A percentile compares a stretch with the other conserved stretches of the same genome.
Evolutionary conservation across 441 rosid species (phyloP).

Genomic region (Codiaeum variegatum): DNA sequence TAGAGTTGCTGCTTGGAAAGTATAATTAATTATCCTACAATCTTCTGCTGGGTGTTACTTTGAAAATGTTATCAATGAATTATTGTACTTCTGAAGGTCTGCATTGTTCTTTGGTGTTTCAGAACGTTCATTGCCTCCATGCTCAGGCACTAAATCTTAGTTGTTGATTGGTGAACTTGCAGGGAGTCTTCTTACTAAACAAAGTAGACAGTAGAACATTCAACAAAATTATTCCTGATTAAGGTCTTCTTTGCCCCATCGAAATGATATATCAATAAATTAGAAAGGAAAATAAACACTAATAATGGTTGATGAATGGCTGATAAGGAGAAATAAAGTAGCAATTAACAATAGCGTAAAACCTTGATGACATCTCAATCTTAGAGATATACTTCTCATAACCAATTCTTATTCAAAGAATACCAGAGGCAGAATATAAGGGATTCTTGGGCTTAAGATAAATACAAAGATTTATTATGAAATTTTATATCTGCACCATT

Average conservation of each 20-base stretch:
- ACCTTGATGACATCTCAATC: neutral
- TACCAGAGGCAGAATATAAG: neutral
- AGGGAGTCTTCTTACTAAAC: neutral
- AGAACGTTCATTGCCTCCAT: neutral
- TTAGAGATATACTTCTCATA: neutral
- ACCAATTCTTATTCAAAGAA: neutral
- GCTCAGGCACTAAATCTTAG: neutral
- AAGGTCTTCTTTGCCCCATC: neutral
- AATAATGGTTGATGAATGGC: neutral
- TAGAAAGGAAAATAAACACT: neutral
- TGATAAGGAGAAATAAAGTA: neutral
- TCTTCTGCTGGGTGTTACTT: neutral
- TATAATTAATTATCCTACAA: constrained; percentile 4
- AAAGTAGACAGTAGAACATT: neutral
- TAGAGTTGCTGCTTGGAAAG: neutral
- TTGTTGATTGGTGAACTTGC: constrained; percentile 9
- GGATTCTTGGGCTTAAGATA: neutral
- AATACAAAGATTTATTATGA: neutral
- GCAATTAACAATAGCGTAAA: neutral
- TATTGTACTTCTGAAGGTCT: constrained; percentile 1
- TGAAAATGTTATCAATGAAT: neutral
- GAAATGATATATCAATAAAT: neutral
- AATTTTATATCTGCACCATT: neutral
- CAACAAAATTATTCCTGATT: neutral
- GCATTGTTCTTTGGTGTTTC: neutral